Evolutionary conservation across 805 yeast genomes (phyloP).

Genomic region (Lipomyces yamanashiensis): DNA sequence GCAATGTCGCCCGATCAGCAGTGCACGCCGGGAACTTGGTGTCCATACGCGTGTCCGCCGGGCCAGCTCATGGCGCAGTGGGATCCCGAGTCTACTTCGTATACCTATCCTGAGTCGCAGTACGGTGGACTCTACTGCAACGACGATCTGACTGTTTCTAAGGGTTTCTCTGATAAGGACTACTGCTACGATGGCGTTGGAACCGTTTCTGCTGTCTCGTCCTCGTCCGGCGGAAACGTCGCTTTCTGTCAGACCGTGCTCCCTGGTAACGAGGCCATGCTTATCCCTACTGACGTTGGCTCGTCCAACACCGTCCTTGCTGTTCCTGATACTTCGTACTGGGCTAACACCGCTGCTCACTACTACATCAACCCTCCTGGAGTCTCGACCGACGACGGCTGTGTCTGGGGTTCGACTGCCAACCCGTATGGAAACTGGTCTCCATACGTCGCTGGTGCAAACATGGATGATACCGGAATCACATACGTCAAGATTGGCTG

Average conservation of each 20-base stretch:
- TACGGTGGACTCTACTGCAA: conserved; percentile 85
- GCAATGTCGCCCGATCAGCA: conserved; percentile 76
- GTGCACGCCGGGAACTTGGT: conserved; percentile 77
- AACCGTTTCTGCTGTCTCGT: conserved; percentile 57
- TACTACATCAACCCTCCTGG: conserved; percentile 87
- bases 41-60: conserved; percentile 91
- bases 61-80: conserved; percentile 88
- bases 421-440: conserved; percentile 88
- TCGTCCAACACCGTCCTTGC: conserved; percentile 63
- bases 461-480: conserved; percentile 64
- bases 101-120: conserved; percentile 76
- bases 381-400: conserved; percentile 71
- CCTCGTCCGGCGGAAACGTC: conserved; percentile 63
- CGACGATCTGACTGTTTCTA: conserved; percentile 66
- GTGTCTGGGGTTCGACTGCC: conserved; percentile 77
- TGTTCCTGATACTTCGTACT: conserved; percentile 74
- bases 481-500: conserved; percentile 87
- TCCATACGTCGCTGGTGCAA: conserved; percentile 92
- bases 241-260: conserved; percentile 92
- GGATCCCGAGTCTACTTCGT: conserved; percentile 76
- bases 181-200: conserved; percentile 82
- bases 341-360: conserved; percentile 73
- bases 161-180: conserved; percentile 59
- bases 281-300: conserved; percentile 78
- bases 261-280: conserved; percentile 94